Evolutionary conservation across 345 rosid genomes (phyloP).

Genomic region (Aurinia saxatilis): DNA sequence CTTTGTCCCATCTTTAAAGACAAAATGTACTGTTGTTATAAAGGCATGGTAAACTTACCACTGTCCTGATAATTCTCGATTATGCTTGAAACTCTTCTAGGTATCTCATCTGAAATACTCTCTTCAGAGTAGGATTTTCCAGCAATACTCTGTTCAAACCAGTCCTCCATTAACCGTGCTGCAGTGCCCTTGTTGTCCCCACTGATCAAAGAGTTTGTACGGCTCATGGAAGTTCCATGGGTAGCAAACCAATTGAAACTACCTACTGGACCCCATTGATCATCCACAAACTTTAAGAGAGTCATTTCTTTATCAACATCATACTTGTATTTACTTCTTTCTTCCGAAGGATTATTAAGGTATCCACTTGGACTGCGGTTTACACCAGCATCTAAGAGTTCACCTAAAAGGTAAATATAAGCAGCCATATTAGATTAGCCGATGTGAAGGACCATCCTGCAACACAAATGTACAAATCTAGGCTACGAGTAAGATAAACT

Average conservation of each 20-base stretch:
- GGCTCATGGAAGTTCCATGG: slow-evolving; percentile 99
- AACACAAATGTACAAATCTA: background rate
- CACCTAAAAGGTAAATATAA: slow-evolving; percentile 47
- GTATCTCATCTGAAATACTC: slow-evolving; percentile 36
- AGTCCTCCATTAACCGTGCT: slow-evolving; percentile 94
- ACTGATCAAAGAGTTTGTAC: slow-evolving; percentile 86
- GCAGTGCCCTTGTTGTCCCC: slow-evolving; percentile 99
- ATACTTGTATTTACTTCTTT: slow-evolving; percentile 67
- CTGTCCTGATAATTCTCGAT: slow-evolving; percentile 35
- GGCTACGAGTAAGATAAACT: background rate
- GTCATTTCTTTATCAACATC: slow-evolving; percentile 95
- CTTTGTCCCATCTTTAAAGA: background rate
- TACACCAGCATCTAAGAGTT: slow-evolving; percentile 80
- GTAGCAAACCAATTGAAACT: slow-evolving; percentile 99
- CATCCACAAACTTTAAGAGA: slow-evolving; percentile 88
- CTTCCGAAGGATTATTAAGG: slow-evolving; percentile 76
- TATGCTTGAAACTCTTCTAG: slow-evolving; percentile 70
- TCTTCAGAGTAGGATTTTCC: slow-evolving; percentile 36
- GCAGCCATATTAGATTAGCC: background rate
- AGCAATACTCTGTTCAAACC: slow-evolving; percentile 52
- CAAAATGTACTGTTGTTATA: background rate
- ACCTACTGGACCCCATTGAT: slow-evolving; percentile 88
- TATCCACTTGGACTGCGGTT: slow-evolving; percentile 99
- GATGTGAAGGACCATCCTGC: background rate
- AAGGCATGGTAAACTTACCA: slow-evolving; percentile 40